Base-by-base conservation (phyloP, 192 early-diverging fungal species). In the Coemansia sp. region DNA sequence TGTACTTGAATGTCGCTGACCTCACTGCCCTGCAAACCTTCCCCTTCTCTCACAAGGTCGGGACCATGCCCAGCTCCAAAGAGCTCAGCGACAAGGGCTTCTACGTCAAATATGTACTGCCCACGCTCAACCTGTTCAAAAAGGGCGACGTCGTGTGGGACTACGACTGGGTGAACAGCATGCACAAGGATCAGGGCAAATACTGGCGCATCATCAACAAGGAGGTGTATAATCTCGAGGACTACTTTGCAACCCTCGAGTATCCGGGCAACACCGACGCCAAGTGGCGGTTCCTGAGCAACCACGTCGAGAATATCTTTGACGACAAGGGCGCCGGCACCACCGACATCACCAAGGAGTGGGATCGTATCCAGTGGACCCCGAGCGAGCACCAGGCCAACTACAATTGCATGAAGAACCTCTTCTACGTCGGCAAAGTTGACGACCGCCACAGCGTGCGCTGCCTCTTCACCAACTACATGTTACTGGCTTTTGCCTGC, bases 391-490 rank as follows among this genome's bases (percentile, higher is more conserved):
- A 63, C 27, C 19, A 70, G 74, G 35, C 78, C 85, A 75, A 68
- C 63, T 53, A 86, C 75, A 83, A 90, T 50, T 98, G 97, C 84
- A 85, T 98, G 50, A 87, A 97, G 46, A 85, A 85, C 31, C 75
- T 92, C 29, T 98, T 97, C 70, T 95, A 93, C 59, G 79, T 92
- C 9, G 97, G 95, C 59, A 72, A 84, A 53, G 50, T 97, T 34
- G 96, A 98, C 74, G 88, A 88, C 36, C 89, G 95, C 29, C 77
- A 90, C 41, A 84, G 87, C 21, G 72, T 92, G 51, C 75, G 84
- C 53, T 98, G 95, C 70, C 84, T 84, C 56, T 89, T 95, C 69
- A 91, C 92, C 31, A 93, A 94, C 79, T 97, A 95, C 67, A 86
- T 97, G 66, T 76, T 97, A 54, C 76, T 96, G 59, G 89, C 88